Base-by-base conservation (phyloP, 2,329 filamentous ascomycete species). In the Lasiodiplodia hormozganensis region DNA sequence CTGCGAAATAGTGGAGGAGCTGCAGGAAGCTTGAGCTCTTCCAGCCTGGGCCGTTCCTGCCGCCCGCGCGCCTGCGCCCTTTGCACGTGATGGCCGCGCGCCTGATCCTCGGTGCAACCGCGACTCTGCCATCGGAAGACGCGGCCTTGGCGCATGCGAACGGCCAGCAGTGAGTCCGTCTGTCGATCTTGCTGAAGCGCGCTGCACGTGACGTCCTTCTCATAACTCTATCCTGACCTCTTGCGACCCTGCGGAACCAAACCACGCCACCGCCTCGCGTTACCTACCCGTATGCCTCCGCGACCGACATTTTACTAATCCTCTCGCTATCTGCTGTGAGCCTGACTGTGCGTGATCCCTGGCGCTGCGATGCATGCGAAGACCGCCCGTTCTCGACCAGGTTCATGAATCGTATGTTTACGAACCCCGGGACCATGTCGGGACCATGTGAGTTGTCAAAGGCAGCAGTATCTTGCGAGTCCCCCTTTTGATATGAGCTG, bases 201-300 rank as follows among this genome's bases (percentile, higher is more conserved):
- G 38, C 57, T 47, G 60, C 60, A 64, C 60, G 60, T 64, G 60
- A 64, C 14, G 40, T 47, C 2, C 8, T 25, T 21, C 58, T 25
- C 18, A 12, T 4, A 64, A 64, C 60, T 64, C 47, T 64, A 64
- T 64, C 60, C 28, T 18, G 47, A 64, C 60, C 60, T 64, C 60
- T 52, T 64, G 43, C 43, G 28, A 25, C 40, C 21, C 18, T 23
- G 34, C 12, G 16, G 14, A 23, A 28, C 14, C 21, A 23, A 52
- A 16, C 6, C 49, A 8, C 11, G 49, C 49, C 40, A 43, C 16
- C 12, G 16, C 18, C 40, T 43, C 40, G 40, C 16, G 14, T 14
- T 12, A 40, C 31, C 31, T 34, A 34, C 31, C 31, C 8, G 31
- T 10, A 10, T 34, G 8, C 8, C 31, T 7, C 31, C 8, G 31